Percentiles rank a stretch among this genome's conserved stretches.
These are phyloP conservation scores for Cercospora canescens DNA, from an alignment of 2,329 filamentous ascomycete genomes.

Conservation along the genomic window DNA sequence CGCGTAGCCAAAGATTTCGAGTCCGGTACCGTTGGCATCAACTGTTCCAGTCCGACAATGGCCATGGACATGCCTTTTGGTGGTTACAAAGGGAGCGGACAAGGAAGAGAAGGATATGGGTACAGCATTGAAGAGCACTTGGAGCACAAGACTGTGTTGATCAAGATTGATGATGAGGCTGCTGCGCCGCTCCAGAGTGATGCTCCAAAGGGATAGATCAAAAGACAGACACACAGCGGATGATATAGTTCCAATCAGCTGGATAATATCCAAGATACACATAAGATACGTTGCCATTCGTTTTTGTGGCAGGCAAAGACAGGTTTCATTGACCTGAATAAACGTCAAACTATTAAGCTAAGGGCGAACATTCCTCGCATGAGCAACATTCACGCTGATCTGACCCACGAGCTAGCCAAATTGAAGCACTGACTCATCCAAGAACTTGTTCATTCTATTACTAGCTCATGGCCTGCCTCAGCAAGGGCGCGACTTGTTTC, in stretches of 20 bases:
- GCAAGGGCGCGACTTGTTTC: conserved; percentile 62
- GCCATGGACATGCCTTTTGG: conserved; percentile 43
- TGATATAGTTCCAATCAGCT: too few species aligned
- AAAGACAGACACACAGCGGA: too few species aligned
- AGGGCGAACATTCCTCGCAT: too few species aligned
- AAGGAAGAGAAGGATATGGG: conserved; percentile 20
- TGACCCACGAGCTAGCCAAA: not conserved
- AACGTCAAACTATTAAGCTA: too few species aligned
- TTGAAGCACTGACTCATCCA: too few species aligned
- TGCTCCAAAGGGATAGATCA: not conserved
- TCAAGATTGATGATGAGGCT: conserved; percentile 23
- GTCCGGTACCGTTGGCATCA: conserved; percentile 42
- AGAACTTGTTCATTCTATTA: not conserved
- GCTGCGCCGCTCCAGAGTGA: not conserved
- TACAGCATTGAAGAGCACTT: conserved; percentile 26
- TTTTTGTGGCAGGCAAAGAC: too few species aligned
- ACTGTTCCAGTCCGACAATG: conserved; percentile 40
- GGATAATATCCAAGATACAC: too few species aligned
- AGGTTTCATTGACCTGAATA: too few species aligned
- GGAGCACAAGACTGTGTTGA: conserved; percentile 27
- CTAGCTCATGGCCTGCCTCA: conserved; percentile 49
- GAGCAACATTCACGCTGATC: too few species aligned
- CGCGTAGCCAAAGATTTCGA: conserved; percentile 44
- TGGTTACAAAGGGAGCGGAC: conserved; percentile 41
- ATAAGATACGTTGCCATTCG: too few species aligned